Percentiles rank a stretch among this genome's conserved stretches.
Conservation (phyloP, 2,329 filamentous ascomycete species). For the Aureobasidium sp. region DNA sequence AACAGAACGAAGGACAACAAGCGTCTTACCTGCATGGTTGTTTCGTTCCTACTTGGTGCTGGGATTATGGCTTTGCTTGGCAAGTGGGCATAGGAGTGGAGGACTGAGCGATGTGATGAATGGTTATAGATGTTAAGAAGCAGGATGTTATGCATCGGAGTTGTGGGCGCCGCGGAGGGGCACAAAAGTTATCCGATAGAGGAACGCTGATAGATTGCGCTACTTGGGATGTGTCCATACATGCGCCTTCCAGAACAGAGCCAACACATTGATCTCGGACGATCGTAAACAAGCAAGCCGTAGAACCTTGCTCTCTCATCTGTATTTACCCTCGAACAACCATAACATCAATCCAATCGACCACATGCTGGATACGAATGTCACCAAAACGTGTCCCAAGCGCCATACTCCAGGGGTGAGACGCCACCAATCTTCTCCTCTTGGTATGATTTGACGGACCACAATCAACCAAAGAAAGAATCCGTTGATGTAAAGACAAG, state of each 20-base stretch:
- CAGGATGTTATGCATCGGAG: neutral
- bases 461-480: neutral
- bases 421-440: neutral
- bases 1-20: constrained; percentile 89
- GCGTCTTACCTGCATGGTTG: constrained; percentile 84
- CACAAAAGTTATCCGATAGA: no score
- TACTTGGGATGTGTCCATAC: no score
- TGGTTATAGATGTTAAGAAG: neutral
- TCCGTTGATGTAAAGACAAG: neutral
- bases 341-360: neutral
- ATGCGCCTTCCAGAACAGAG: no score
- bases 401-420: neutral
- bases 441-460: neutral
- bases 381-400: neutral
- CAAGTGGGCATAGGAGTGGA: constrained; percentile 61
- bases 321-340: neutral
- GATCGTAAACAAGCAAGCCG: neutral
- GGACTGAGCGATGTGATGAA: neutral
- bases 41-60: constrained; percentile 67
- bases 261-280: neutral
- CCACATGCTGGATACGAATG: neutral
- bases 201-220: no score
- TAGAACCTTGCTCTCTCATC: neutral
- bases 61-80: constrained; percentile 72
- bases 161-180: no score